Conservation (phyloP, 768 basidiomycete species). For the Russula lepida region DNA sequence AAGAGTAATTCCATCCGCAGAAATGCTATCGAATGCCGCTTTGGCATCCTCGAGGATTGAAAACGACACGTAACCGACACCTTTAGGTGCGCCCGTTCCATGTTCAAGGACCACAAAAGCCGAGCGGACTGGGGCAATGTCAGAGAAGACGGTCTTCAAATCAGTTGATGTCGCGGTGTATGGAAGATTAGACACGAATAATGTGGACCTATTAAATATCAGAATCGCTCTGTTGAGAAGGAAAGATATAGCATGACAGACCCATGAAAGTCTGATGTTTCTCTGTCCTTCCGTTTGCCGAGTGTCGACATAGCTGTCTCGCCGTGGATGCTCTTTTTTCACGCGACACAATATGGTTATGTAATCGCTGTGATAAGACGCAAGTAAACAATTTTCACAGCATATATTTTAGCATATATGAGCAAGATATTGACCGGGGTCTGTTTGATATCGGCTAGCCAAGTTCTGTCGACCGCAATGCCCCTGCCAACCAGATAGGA, state of each 20-base stretch:
- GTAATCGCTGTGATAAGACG: neutral
- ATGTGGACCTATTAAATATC: conserved; percentile 52
- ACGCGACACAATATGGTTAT: neutral
- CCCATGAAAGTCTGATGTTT: conserved; percentile 28
- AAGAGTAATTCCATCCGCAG: conserved; percentile 54
- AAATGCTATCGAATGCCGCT: conserved; percentile 54
- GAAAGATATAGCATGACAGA: conserved; percentile 17
- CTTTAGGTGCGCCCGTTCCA: conserved; percentile 71
- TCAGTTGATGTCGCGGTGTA: conserved; percentile 87
- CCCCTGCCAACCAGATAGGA: neutral
- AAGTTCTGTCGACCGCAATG: neutral
- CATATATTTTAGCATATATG: no score
- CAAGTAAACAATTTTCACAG: no score
- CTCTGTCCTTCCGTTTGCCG: conserved; percentile 38
- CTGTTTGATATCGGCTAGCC: neutral
- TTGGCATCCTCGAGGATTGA: conserved; percentile 85
- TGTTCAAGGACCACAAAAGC: conserved; percentile 88
- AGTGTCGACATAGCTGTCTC: conserved; percentile 25
- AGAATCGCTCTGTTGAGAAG: neutral
- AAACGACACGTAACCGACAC: conserved; percentile 95
- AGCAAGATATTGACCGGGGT: neutral
- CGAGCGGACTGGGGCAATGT: conserved; percentile 87
- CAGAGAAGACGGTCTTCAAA: conserved; percentile 87
- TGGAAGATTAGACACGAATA: conserved; percentile 91
- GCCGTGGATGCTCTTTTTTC: neutral